Evolutionary conservation across 768 basidiomycete genomes (phyloP).

Genomic region (Grammothele lineata): DNA sequence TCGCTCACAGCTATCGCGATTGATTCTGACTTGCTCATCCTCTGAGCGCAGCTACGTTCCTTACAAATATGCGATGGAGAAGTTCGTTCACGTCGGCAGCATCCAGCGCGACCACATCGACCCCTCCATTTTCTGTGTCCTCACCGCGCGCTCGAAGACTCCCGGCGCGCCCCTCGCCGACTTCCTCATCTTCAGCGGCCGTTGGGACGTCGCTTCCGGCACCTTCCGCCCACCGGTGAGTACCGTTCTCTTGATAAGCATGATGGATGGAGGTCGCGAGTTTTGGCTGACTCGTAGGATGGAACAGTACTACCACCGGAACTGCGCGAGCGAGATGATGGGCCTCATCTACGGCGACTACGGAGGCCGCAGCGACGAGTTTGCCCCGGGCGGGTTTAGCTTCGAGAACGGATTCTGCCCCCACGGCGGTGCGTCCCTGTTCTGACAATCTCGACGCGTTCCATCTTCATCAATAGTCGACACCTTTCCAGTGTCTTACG

Average conservation of each 20-base stretch:
- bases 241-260: constrained; percentile 2
- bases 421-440: constrained; percentile 45
- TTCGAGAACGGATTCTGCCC: constrained; percentile 64
- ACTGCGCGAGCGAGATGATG: constrained; percentile 60
- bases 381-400: constrained; percentile 58
- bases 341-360: constrained; percentile 61
- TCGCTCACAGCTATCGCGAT: too few relatives aligned
- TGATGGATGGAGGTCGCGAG: not conserved
- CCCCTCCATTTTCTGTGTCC: constrained; percentile 64
- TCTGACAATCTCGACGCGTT: too few relatives aligned
- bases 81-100: constrained; percentile 59
- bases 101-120: constrained; percentile 69
- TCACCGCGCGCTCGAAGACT: constrained; percentile 61
- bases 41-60: constrained; percentile 47
- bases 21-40: too few relatives aligned
- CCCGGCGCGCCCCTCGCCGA: constrained; percentile 55
- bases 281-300: not conserved
- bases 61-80: constrained; percentile 63
- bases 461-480: too few relatives aligned
- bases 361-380: constrained; percentile 58
- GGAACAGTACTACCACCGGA: constrained; percentile 67
- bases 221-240: constrained; percentile 60
- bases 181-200: constrained; percentile 58
- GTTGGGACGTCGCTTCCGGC: constrained; percentile 58
- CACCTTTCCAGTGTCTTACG: constrained; percentile 44